Evolutionary conservation across 139 green algal species (phyloP), one percentile per base, ranked within the genome.

Genomic region (Asterochloris sp.): DNA sequence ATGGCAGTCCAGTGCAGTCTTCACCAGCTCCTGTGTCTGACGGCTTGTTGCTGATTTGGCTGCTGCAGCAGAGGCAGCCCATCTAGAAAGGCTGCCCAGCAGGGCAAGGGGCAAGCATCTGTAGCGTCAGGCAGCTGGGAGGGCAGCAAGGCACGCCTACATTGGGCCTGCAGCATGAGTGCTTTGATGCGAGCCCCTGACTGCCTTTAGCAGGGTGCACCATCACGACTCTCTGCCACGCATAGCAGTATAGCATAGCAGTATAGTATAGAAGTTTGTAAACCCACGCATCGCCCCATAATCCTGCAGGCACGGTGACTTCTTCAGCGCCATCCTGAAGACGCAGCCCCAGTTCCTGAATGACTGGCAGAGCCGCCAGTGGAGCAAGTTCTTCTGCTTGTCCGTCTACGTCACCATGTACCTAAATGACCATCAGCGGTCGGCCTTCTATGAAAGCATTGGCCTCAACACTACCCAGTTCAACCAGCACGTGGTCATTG

Each of bases 351-450:
- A 98, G 87, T 91, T 98, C 83, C 62, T 86, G 21, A 76, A 86
- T 62, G 78, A 82, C 83, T 86, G 83, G 79, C 64, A 83, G 80
- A 86, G 92, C 82, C 96, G 97, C 89, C 86, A 98, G 61, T 99
- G 97, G 97, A 91, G 86, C 73, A 90, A 93, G 78, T 99, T 99
- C 94, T 99, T 99, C 94, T 99, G 97, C 93, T 93, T 99, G 67
- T 97, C 92, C 1, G 97, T 99, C 66, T 99, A 99, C 91, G 94
- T 98, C 86, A 99, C 97, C 83, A 99, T 99, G 97, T 99, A 99
- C 90, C 90, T 99, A n/a, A 99, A 99, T 90, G 97, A 99, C 90
- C 93, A 98, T 91, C 88, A 95, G 86, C 91, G 97, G 73, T 83
- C 85, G 63, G 83, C 87, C 12, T 99, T 99, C 91, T 99, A 99